These are phyloP conservation scores for Aspergillus fischeri DNA, from an alignment of 2,329 filamentous ascomycete genomes.

Conservation along the genomic window DNA sequence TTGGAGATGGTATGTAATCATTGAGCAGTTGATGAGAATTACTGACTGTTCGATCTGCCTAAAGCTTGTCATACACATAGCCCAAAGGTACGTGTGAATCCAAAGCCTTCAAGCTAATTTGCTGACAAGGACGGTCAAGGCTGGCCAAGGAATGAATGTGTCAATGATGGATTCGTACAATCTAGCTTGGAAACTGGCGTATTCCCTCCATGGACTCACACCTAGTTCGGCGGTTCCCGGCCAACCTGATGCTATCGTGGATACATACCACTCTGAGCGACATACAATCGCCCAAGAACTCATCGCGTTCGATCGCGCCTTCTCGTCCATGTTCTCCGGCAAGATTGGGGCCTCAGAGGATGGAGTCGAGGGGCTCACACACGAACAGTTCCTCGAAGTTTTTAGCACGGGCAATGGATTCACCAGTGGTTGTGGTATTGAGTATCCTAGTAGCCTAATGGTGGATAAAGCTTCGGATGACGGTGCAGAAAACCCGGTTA, in stretches of 20 bases:
- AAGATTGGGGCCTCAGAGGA: conserved; percentile 28
- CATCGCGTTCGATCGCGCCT: conserved; percentile 37
- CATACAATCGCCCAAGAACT: conserved; percentile 36
- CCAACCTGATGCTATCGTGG: conserved; percentile 25
- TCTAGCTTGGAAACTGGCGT: conserved; percentile 39
- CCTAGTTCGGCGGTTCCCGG: conserved; percentile 11
- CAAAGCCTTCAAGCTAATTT: not conserved
- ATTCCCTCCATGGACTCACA: conserved; percentile 34
- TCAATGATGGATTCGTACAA: conserved; percentile 60
- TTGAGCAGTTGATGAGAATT: not conserved
- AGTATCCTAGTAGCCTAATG: conserved; percentile 30
- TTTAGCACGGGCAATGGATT: conserved; percentile 37
- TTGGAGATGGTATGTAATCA: conserved; percentile 53
- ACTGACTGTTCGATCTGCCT: not conserved
- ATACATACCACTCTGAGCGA: conserved; percentile 37
- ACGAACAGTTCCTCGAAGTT: conserved; percentile 33
- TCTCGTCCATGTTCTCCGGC: conserved; percentile 40
- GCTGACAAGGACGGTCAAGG: conserved; percentile 31
- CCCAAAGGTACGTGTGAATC: conserved; percentile 49
- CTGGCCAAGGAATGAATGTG: conserved; percentile 76
- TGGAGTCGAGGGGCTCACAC: conserved; percentile 23
- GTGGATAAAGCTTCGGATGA: conserved; percentile 20
- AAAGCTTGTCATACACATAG: conserved; percentile 72
- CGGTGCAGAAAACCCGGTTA: conserved; percentile 19
- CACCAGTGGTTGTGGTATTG: conserved; percentile 38